Evolutionary conservation across 495 filamentous ascomycete species (phyloP).

Genomic region (Podospora pseudoanserina): DNA sequence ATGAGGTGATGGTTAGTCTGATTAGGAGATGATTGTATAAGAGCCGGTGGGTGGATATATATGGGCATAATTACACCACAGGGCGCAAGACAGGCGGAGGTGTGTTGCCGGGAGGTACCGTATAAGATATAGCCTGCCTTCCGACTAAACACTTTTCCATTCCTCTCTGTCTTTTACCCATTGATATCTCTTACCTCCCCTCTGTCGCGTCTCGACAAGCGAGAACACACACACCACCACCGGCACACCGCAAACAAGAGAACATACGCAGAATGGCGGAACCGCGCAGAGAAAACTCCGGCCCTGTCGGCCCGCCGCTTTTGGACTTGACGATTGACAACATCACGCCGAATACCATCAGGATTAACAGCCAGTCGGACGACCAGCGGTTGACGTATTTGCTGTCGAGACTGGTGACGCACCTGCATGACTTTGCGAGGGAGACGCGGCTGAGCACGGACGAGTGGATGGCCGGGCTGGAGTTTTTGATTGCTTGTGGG

Average conservation of each 20-base stretch:
- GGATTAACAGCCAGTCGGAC: constrained; percentile 67
- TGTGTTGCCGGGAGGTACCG: background rate
- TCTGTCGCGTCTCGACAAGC: too few relatives aligned
- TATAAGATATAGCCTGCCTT: background rate
- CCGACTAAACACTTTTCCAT: background rate
- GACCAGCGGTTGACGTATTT: constrained; percentile 68
- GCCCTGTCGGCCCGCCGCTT: constrained; percentile 38
- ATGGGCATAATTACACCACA: too few relatives aligned
- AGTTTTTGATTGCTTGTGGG: constrained; percentile 69
- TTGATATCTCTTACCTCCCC: too few relatives aligned
- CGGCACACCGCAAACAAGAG: background rate
- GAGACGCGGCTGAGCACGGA: constrained; percentile 73
- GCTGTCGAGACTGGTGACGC: constrained; percentile 68
- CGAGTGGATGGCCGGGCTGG: constrained; percentile 74
- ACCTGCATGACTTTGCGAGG: constrained; percentile 79
- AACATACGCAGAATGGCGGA: constrained; percentile 13
- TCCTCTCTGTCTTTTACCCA: too few relatives aligned
- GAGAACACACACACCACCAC: too few relatives aligned
- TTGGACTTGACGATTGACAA: constrained; percentile 77
- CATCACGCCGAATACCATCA: constrained; percentile 73
- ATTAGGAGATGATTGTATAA: background rate
- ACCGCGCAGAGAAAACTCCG: constrained; percentile 9
- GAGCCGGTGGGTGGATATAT: background rate
- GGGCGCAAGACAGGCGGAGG: too few relatives aligned
- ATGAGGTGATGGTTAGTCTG: background rate